These are phyloP conservation scores for Cystobasidium pallidum DNA, from an alignment of 1,284 basidiomycete genomes.

Conservation along the genomic window DNA sequence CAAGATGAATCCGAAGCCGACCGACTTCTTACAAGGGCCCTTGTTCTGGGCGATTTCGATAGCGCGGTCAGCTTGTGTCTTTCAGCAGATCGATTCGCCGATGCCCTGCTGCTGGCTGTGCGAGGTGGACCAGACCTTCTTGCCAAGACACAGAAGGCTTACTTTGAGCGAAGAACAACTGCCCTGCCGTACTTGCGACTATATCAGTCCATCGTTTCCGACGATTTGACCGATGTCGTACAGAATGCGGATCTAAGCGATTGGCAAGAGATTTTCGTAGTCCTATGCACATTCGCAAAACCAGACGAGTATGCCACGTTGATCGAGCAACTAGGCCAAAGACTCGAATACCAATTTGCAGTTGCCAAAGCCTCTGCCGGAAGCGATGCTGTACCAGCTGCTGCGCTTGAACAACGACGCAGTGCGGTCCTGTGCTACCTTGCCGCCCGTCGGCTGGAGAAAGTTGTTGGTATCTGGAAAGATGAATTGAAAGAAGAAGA, in stretches of 20 bases:
- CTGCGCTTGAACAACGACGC: constrained; percentile 70
- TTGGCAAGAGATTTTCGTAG: constrained; percentile 97
- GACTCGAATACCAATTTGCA: constrained; percentile 81
- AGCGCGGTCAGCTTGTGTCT: constrained; percentile 91
- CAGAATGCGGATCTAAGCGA: constrained; percentile 93
- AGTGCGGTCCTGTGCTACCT: constrained; percentile 86
- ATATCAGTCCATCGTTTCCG: constrained; percentile 91
- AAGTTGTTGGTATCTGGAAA: constrained; percentile 87
- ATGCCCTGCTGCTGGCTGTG: constrained; percentile 90
- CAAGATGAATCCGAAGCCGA: constrained; percentile 85
- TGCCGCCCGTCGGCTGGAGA: constrained; percentile 85
- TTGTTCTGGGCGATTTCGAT: constrained; percentile 92
- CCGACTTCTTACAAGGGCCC: constrained; percentile 83
- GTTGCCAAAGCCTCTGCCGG: constrained; percentile 63
- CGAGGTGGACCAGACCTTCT: constrained; percentile 89
- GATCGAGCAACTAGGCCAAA: constrained; percentile 86
- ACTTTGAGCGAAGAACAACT: constrained; percentile 81
- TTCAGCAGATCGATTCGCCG: constrained; percentile 85
- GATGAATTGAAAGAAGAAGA: constrained; percentile 92
- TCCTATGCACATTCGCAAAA: constrained; percentile 93
- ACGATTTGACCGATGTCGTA: constrained; percentile 88
- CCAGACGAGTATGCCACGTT: constrained; percentile 74
- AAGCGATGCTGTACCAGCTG: constrained; percentile 53
- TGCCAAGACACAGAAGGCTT: constrained; percentile 85
- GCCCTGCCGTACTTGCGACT: constrained; percentile 85